Conservation (phyloP, 2,329 filamentous ascomycete genomes). For the Pestalotiopsis sp. region DNA sequence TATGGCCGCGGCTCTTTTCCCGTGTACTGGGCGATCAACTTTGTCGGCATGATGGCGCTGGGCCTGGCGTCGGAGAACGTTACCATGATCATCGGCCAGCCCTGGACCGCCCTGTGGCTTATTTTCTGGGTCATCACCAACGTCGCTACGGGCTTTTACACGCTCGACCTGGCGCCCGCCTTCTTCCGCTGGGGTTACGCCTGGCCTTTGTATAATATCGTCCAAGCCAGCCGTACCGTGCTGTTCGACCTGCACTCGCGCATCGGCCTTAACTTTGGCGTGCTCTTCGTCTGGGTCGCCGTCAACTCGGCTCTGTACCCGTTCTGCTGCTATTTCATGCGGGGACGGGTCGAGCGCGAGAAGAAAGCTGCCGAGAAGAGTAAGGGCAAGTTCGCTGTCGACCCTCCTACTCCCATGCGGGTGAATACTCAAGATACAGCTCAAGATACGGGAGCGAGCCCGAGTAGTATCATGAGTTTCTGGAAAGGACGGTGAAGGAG, state of each 20-base stretch:
- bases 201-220: conserved; percentile 65
- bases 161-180: conserved; percentile 56
- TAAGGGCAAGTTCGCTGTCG: conserved; percentile 30
- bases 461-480: conserved; percentile 29
- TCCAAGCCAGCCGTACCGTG: conserved; percentile 61
- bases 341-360: conserved; percentile 40
- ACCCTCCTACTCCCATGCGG: conserved; percentile 25
- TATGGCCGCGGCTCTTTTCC: conserved; percentile 61
- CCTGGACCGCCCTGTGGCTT: conserved; percentile 63
- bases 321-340: conserved; percentile 44
- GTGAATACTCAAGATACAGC: conserved; percentile 29
- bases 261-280: conserved; percentile 62
- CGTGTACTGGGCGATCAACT: conserved; percentile 68
- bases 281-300: conserved; percentile 60
- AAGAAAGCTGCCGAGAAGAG: conserved; percentile 25
- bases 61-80: conserved; percentile 68
- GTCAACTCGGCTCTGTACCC: conserved; percentile 58
- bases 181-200: conserved; percentile 67
- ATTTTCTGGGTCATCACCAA: conserved; percentile 72
- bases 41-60: conserved; percentile 63
- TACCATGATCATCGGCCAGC: conserved; percentile 62
- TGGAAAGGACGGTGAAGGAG: conserved; percentile 26
- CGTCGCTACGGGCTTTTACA: conserved; percentile 61
- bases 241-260: conserved; percentile 61
- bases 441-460: conserved; percentile 30